Evolutionary conservation across 805 yeast genomes (phyloP).

Genomic region (Grigorovia yakushimaensis): DNA sequence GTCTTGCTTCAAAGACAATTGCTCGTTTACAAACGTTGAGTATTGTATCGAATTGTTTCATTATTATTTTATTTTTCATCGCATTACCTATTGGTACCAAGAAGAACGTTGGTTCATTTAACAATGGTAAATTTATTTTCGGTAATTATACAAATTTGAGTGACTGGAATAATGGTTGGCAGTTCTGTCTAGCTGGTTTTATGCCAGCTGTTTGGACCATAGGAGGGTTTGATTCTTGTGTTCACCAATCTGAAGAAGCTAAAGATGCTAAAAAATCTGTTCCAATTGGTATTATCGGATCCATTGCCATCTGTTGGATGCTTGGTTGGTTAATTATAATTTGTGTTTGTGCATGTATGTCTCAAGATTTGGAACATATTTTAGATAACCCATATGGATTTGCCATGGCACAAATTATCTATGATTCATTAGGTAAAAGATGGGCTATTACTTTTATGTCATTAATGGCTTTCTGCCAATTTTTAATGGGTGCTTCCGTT

Average conservation of each 20-base stretch:
- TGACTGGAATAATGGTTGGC: slow-evolving; percentile 54
- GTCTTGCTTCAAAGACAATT: slow-evolving; percentile 45
- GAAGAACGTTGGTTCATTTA: slow-evolving; percentile 36
- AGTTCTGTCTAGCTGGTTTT: slow-evolving; percentile 40
- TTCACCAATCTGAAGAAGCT: no score
- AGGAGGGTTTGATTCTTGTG: no score
- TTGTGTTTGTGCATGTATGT: slow-evolving; percentile 41
- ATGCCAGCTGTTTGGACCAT: no score
- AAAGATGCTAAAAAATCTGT: slow-evolving; percentile 45
- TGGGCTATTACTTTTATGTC: slow-evolving; percentile 35
- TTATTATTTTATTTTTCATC: slow-evolving; percentile 48
- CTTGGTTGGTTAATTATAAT: slow-evolving; percentile 50
- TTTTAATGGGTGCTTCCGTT: slow-evolving; percentile 55
- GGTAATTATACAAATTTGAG: slow-evolving; percentile 41
- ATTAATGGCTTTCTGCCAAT: slow-evolving; percentile 49
- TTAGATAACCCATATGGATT: slow-evolving; percentile 39
- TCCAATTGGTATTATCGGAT: slow-evolving; percentile 54
- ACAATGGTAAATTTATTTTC: slow-evolving; percentile 46
- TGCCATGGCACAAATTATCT: slow-evolving; percentile 37
- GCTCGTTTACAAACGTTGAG: slow-evolving; percentile 53
- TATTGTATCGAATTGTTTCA: slow-evolving; percentile 41
- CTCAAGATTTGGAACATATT: slow-evolving; percentile 14
- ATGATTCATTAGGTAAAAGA: slow-evolving; percentile 43
- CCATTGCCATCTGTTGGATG: slow-evolving; percentile 47
- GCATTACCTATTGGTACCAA: slow-evolving; percentile 65